phyloP scores from a whole-genome alignment of 495 filamentous ascomycete species.

The Glonium stellatum region DNA sequence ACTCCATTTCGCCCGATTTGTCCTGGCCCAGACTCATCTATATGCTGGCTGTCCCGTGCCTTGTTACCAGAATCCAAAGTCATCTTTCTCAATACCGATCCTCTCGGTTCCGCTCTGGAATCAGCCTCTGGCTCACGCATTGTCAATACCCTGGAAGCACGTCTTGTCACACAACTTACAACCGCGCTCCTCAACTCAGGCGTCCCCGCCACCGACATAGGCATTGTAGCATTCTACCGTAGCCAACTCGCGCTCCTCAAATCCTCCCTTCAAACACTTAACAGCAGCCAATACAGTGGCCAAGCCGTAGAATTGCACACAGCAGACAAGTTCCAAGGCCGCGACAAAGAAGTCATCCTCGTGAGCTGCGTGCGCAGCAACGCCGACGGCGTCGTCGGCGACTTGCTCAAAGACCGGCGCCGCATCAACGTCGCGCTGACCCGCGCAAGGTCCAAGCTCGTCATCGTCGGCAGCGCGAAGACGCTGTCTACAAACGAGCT shows the following conservation, averaged over 20 bases:
- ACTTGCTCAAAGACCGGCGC: slow-evolving; percentile 84
- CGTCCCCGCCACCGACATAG: slow-evolving; percentile 68
- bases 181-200: slow-evolving; percentile 67
- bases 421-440: slow-evolving; percentile 95
- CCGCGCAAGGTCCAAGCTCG: slow-evolving; percentile 77
- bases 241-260: slow-evolving; percentile 69
- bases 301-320: slow-evolving; percentile 81
- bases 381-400: slow-evolving; percentile 68
- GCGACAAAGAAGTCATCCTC: slow-evolving; percentile 88
- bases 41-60: slow-evolving; percentile 81
- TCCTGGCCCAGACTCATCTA: slow-evolving; percentile 39
- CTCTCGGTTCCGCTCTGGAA: slow-evolving; percentile 53
- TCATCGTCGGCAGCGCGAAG: slow-evolving; percentile 72
- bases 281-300: slow-evolving; percentile 16
- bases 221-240: slow-evolving; percentile 98
- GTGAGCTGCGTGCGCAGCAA: slow-evolving; percentile 84
- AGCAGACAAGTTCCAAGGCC: slow-evolving; percentile 89
- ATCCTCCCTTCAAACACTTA: slow-evolving; percentile 14
- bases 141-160: slow-evolving; percentile 73
- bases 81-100: slow-evolving; percentile 82
- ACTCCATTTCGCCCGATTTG: slow-evolving; percentile 43
- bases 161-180: slow-evolving; percentile 69
- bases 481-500: slow-evolving; percentile 74
- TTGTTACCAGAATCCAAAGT: slow-evolving; percentile 63
- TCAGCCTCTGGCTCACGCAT: slow-evolving; percentile 71